Base-by-base conservation (phyloP, 768 basidiomycete species). In the Krasilnikovozyma curviuscula region DNA sequence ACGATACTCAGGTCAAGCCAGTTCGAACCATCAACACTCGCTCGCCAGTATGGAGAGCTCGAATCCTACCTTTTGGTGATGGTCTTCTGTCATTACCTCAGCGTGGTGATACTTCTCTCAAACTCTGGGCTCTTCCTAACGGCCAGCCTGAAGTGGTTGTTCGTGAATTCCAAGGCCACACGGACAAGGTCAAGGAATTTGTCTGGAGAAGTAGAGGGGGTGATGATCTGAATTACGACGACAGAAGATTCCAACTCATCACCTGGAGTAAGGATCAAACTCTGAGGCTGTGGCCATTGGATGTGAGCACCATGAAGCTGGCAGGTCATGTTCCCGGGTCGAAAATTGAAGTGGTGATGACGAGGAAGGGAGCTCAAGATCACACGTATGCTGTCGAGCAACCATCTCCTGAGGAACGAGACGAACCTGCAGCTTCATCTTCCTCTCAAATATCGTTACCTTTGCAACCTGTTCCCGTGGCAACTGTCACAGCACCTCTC, bases 11-110 rank as follows among this genome's bases (percentile, higher is more conserved):
- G 30, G 39, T 18, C 21, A 7, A 49, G 10, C 57, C 60, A 1
- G 14, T 24, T 6, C 58, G 57, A 14, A 54, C 52, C 4, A 62
- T 95, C 43, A 61, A 69, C 32, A 93, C 89, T 0, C 68, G 71
- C 2, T 83, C 95, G 61, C 91, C 91, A 0, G 82, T 98, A 0
- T 97, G 88, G 88, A 71, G 93, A 10, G 93, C 91, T 1, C 70
- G 93, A 38, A 75, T 84, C 62, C 66, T 93, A 8, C 91, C 93
- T 0, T 97, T 98, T 59, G 91, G 91, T 4, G 70, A 74, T 16
- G 93, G 93, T 10, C 68, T 95, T 16, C 65, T 97, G 46, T 81
- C 79, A 50, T 64, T 97, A 12, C 83, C 91, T 0, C 91, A 98
- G 59, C 68, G 91, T 45, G 82, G 85, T 3, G 78, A 79, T 54